Evolutionary conservation across 2,329 filamentous ascomycete genomes (phyloP).

Genomic region (Colletotrichum sp.): DNA sequence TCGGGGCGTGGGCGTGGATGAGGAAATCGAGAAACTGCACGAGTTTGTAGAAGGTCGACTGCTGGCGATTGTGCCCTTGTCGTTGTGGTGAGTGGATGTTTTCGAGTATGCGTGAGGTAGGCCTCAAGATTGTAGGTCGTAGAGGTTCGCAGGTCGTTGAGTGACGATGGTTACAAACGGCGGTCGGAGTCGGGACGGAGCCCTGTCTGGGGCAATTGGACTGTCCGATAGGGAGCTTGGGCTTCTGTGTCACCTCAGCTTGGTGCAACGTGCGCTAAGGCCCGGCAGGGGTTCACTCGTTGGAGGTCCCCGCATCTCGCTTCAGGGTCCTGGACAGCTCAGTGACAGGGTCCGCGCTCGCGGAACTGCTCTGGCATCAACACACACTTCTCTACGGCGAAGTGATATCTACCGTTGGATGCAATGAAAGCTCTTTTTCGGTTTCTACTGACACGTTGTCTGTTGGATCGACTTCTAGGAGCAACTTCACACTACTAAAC

Average conservation of each 20-base stretch:
- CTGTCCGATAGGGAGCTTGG: conserved; percentile 5
- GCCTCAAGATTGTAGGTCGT: neutral
- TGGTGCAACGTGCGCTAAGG: neutral
- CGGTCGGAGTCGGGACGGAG: conserved; percentile 8
- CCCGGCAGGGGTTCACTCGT: conserved; percentile 1
- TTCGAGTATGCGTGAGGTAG: neutral
- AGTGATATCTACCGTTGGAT: neutral
- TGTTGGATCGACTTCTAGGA: neutral
- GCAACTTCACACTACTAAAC: neutral
- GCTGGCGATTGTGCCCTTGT: neutral
- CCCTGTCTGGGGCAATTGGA: neutral
- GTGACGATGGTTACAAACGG: neutral
- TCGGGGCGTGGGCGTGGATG: neutral
- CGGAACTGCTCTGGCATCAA: neutral
- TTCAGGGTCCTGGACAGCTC: neutral
- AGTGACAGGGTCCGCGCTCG: neutral
- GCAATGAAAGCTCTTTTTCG: neutral
- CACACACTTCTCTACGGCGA: neutral
- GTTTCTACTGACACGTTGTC: neutral
- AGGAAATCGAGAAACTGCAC: neutral
- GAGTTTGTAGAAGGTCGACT: neutral
- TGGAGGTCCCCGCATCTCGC: neutral
- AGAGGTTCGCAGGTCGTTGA: neutral
- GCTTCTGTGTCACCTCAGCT: neutral
- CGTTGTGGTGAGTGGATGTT: neutral